Evolutionary conservation across 345 rosid genomes (phyloP), one percentile per base, ranked within the genome.

Genomic region (Leavenworthia alabamica): DNA sequence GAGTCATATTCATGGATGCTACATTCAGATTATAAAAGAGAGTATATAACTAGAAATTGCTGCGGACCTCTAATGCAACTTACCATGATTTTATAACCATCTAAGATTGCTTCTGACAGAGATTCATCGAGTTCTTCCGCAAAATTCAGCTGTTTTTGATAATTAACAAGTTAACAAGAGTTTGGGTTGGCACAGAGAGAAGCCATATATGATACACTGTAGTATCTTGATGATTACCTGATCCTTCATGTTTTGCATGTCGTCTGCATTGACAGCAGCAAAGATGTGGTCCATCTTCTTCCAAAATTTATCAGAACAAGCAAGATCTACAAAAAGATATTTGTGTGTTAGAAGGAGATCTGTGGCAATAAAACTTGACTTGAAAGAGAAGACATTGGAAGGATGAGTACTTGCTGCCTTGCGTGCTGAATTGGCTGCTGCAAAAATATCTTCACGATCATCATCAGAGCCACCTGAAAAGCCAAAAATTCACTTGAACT

Each of bases 391-490:
- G 60, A 50, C 10, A 40, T 53, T 52, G 60, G 49, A 47, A 67
- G 63, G 73, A 69, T 57, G 26, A 80, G 55, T 86, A 94, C 97
- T 69, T 42, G 76, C 68, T 61, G 86, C 81, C 60, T 83, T 83
- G 44, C 81, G 77, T 31, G 99, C 97, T 66, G 85, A 83, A 60
- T 75, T 67, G 41, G 97, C 99, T 56, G 96, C 96, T 15, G 80
- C 84, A 79, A 80, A 79, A 55, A 89, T 78, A 67, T 91, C 96
- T 66, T 86, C 96, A 52, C 54, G 86, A 62, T 89, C 96, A 77
- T 91, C 95, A 49, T 79, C 93, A 70, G 86, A 80, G 68, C 84
- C 96, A 71, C 89, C 99, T 94, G 82, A 68, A 72, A 72, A 27
- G 22, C 36, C 60, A 48, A 6, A 49, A 60, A 17, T n/a, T 32